Percentiles rank a stretch among this genome's conserved stretches.
These are phyloP conservation scores for Miamiensis avidus DNA, from an alignment of 169 alveolate species.

Conservation along the genomic window DNA sequence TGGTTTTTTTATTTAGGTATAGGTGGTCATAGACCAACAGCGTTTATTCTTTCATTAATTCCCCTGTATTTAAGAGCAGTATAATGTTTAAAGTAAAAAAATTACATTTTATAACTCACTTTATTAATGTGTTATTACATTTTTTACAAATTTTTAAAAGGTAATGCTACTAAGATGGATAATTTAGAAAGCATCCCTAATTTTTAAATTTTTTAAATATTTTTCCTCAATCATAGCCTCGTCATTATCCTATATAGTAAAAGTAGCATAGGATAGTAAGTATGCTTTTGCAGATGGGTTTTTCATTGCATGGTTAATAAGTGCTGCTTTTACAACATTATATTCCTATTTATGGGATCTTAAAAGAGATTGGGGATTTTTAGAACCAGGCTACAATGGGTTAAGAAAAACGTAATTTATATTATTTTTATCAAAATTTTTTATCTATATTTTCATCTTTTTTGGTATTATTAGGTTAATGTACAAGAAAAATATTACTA, in stretches of 20 bases:
- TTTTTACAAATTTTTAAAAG: background rate
- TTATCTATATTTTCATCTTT: background rate
- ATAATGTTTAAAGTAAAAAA: background rate
- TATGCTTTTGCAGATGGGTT: background rate
- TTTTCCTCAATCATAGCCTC: background rate
- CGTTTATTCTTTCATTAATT: background rate
- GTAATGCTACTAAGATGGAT: background rate
- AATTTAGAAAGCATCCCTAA: background rate
- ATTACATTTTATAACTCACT: background rate
- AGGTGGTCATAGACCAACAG: background rate
- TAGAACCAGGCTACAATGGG: background rate
- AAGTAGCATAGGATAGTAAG: background rate
- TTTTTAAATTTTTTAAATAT: too few species aligned
- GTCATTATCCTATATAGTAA: background rate
- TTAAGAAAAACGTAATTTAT: background rate
- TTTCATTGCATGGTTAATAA: background rate
- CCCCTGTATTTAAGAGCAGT: background rate
- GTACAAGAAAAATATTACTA: background rate
- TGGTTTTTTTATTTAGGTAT: background rate
- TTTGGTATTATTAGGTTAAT: background rate
- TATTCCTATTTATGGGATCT: background rate
- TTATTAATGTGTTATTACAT: too few species aligned
- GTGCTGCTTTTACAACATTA: background rate
- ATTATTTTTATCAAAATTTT: too few species aligned
- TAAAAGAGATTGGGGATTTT: background rate